These are phyloP conservation scores for Volvox carteri DNA, from an alignment of 163 green algal species.

Conservation along the genomic window DNA sequence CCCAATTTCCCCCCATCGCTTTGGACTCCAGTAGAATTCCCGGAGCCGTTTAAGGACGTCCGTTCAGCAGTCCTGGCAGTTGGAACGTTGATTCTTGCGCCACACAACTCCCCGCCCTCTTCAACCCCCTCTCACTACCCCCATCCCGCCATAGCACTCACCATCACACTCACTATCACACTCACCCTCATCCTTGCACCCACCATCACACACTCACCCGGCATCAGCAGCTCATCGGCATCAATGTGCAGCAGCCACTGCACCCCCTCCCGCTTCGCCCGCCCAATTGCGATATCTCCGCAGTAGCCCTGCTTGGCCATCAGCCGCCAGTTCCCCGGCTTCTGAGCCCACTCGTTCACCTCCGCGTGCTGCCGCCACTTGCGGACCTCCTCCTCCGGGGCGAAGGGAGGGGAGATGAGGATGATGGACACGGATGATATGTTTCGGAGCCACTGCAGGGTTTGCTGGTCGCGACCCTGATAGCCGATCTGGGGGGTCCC, in stretches of 20 bases:
- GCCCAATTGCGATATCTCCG: conserved; percentile 3
- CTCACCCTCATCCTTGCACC: not conserved
- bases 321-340: conserved; percentile 35
- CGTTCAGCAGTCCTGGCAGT: too few relatives aligned
- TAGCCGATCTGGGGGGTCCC: conserved; percentile 13
- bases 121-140: too few relatives aligned
- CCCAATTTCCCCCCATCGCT: too few relatives aligned
- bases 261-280: not conserved
- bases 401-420: conserved; percentile 31
- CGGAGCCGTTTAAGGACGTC: too few relatives aligned
- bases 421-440: conserved; percentile 4
- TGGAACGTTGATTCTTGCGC: too few relatives aligned
- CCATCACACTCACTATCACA: not conserved
- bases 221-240: conserved; percentile 35
- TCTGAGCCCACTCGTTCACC: not conserved
- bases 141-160: not conserved
- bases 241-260: conserved; percentile 52
- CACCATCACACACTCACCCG: conserved; percentile 6
- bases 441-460: not conserved
- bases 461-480: conserved; percentile 1
- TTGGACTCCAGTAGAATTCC: too few relatives aligned
- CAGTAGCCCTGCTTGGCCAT: conserved; percentile 43
- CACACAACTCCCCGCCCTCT: too few relatives aligned
- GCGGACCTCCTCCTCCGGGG: not conserved
- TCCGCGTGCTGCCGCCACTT: not conserved